Evolutionary conservation across 2,329 filamentous ascomycete species (phyloP).

Genomic region (Ceratocystis diversiconidia): DNA sequence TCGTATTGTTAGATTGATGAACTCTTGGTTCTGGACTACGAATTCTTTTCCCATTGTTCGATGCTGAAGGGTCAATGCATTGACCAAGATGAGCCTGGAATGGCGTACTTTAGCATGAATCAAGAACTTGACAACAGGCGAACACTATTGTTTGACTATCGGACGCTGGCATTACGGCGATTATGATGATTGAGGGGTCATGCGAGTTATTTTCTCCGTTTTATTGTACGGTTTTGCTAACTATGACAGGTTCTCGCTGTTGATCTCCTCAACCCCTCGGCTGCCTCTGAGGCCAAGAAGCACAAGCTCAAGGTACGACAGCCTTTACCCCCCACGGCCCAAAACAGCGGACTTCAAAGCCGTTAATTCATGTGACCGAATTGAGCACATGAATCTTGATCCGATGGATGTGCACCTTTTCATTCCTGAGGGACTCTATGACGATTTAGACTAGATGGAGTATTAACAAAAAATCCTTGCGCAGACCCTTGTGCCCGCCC

Average conservation of each 20-base stretch:
- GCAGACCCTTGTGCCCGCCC: constrained; percentile 83
- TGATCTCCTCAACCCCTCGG: constrained; percentile 98
- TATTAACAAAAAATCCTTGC: constrained; percentile 17
- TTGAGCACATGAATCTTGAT: neutral
- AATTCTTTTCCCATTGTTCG: neutral
- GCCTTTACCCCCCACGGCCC: neutral
- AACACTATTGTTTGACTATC: constrained; percentile 19
- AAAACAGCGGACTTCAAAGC: neutral
- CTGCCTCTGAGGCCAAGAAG: constrained; percentile 97
- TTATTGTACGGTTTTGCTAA: constrained; percentile 32
- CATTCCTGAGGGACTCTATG: neutral
- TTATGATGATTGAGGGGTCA: constrained; percentile 19
- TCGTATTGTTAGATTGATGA: neutral
- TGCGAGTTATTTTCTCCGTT: neutral
- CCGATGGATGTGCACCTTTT: neutral
- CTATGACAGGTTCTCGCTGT: constrained; percentile 86
- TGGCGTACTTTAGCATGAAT: neutral
- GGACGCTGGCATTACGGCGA: constrained; percentile 17
- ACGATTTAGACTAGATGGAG: constrained; percentile 11
- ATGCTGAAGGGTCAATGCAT: neutral
- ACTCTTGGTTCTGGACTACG: neutral
- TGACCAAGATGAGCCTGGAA: neutral
- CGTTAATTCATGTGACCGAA: neutral
- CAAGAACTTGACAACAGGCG: constrained; percentile 12
- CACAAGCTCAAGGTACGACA: constrained; percentile 96